phyloP scores from a whole-genome alignment of 1,284 basidiomycete species.

The Rhodotorula sp. region DNA sequence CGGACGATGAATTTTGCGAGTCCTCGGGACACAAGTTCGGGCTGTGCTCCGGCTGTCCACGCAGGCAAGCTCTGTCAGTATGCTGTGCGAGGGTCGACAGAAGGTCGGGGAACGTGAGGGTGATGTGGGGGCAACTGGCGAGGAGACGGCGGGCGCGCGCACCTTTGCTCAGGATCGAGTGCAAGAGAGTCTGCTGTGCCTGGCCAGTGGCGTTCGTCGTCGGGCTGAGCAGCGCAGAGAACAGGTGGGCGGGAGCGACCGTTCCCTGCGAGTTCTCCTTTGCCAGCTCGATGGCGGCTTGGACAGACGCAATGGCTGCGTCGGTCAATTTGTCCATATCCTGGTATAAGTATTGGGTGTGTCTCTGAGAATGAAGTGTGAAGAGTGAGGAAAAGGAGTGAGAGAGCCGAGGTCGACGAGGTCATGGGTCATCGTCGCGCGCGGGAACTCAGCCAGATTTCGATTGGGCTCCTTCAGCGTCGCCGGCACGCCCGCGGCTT shows the following conservation, averaged over 20 bases:
- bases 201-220: constrained; percentile 24
- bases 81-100: constrained; percentile 58
- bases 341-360: neutral
- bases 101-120: constrained; percentile 54
- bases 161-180: constrained; percentile 38
- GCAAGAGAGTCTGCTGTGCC: constrained; percentile 16
- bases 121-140: constrained; percentile 38
- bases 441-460: too few species aligned
- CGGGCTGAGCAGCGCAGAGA: constrained; percentile 66
- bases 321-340: constrained; percentile 66
- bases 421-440: too few species aligned
- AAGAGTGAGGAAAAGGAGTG: neutral
- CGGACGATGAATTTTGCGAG: constrained; percentile 45
- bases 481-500: too few species aligned
- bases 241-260: constrained; percentile 68
- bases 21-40: constrained; percentile 39
- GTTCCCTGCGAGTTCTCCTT: constrained; percentile 72
- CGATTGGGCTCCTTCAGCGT: too few species aligned
- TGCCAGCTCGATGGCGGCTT: constrained; percentile 70
- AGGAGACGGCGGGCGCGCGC: neutral
- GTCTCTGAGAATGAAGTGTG: neutral
- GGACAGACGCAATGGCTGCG: constrained; percentile 66
- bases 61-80: constrained; percentile 32
- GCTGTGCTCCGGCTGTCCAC: constrained; percentile 42
- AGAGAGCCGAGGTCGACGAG: too few species aligned